These are phyloP conservation scores for Prunus yedoensis DNA, from an alignment of 331 rosid genomes.

Conservation along the genomic window DNA sequence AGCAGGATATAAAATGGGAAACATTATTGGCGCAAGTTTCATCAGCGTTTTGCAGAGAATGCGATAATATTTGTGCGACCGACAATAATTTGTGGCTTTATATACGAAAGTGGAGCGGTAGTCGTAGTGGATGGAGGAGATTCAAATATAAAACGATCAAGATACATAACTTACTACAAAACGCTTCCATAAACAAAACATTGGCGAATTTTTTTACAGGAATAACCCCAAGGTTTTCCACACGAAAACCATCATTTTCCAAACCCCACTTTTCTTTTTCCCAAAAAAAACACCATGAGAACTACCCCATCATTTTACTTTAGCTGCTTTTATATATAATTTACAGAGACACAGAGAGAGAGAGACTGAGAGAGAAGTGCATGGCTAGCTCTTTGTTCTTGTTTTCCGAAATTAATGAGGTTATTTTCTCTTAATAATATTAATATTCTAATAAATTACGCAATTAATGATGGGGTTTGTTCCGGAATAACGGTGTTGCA, in stretches of 20 bases:
- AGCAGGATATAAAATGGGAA: background rate
- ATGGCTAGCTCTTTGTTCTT: background rate
- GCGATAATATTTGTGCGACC: background rate
- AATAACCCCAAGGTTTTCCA: conserved; percentile 33
- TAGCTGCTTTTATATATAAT: conserved; percentile 27
- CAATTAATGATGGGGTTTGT: conserved; percentile 40
- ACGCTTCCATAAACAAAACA: conserved; percentile 11
- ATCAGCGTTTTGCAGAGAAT: background rate
- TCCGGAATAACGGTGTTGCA: conserved; percentile 41
- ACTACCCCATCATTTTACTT: conserved; percentile 32
- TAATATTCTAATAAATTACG: conserved; percentile 31
- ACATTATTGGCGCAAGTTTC: conserved; percentile 16
- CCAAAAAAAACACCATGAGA: conserved; percentile 25
- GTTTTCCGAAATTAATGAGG: conserved; percentile 26
- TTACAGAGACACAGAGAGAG: conserved; percentile 16
- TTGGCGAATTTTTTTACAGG: background rate
- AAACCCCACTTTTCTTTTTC: conserved; percentile 37
- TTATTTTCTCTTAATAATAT: background rate
- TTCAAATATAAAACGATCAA: background rate
- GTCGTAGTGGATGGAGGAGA: background rate
- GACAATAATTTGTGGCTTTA: background rate
- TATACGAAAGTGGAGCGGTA: background rate
- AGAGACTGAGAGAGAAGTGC: conserved; percentile 12
- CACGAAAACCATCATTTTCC: conserved; percentile 35
- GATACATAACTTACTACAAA: background rate